A percentile compares a stretch with the other conserved stretches of the same genome.
Evolutionary conservation across 257 asterid species (phyloP).

Genomic region (Verbascum thapsus): DNA sequence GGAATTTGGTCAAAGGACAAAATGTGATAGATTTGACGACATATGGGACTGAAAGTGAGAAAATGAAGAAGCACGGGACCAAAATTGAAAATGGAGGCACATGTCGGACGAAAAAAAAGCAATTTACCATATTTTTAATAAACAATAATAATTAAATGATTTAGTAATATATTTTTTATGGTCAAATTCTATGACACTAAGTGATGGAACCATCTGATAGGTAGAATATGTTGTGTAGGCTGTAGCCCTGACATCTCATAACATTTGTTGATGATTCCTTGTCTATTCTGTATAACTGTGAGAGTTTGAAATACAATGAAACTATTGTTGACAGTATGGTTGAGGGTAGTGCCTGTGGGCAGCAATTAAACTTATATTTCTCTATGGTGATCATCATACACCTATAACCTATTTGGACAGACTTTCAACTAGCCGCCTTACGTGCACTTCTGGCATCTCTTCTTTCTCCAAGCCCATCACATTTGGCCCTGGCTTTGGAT

Average conservation of each 20-base stretch:
- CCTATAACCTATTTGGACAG: constrained; percentile 46
- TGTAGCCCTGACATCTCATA: not conserved
- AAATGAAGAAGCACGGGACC: too few species aligned
- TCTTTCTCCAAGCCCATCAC: constrained; percentile 76
- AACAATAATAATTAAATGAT: too few species aligned
- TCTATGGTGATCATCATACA: constrained; percentile 42
- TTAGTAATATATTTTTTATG: too few species aligned
- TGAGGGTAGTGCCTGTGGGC: constrained; percentile 59
- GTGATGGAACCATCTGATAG: not conserved
- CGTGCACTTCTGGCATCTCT: constrained; percentile 92
- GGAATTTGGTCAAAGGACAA: too few species aligned
- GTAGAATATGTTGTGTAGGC: not conserved
- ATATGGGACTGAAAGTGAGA: too few species aligned
- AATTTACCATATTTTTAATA: too few species aligned
- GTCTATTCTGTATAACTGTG: not conserved
- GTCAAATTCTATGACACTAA: not conserved
- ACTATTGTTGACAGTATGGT: constrained; percentile 60
- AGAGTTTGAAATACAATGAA: constrained; percentile 8
- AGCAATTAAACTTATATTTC: constrained; percentile 24
- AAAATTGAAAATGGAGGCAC: too few species aligned
- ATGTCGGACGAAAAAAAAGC: too few species aligned
- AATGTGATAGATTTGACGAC: too few species aligned
- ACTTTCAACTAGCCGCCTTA: constrained; percentile 74
- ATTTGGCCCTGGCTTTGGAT: constrained; percentile 61
- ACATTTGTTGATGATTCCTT: not conserved